phyloP scores from a whole-genome alignment of 176 grass and related monocot genomes.

The Oryza brachyantha region DNA sequence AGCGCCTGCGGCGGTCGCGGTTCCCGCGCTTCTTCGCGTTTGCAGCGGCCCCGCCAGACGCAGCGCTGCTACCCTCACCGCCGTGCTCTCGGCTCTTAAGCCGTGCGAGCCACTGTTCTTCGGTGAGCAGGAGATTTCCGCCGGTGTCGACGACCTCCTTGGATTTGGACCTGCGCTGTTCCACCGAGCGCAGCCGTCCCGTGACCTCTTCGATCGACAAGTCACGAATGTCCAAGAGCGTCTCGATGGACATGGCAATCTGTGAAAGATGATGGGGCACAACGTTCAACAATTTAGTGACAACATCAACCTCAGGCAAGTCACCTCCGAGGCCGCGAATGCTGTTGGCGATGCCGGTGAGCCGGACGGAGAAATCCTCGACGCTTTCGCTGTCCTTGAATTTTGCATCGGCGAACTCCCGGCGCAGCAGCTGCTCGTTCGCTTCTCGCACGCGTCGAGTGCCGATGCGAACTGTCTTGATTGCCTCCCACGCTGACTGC shows the following conservation, averaged over 20 bases:
- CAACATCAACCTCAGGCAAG: too few relatives aligned
- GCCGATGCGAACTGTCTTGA: background rate
- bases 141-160: fast-evolving
- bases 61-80: too few relatives aligned
- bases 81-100: too few relatives aligned
- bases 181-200: fast-evolving
- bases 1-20: too few relatives aligned
- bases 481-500: background rate
- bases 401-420: background rate
- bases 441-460: background rate
- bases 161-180: background rate
- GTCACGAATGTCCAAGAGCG: too few relatives aligned
- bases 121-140: background rate
- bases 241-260: too few relatives aligned
- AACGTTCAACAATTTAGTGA: too few relatives aligned
- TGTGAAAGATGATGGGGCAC: too few relatives aligned
- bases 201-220: background rate
- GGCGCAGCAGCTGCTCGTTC: fast-evolving
- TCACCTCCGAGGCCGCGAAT: too few relatives aligned
- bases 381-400: background rate
- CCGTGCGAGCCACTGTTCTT: background rate
- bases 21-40: too few relatives aligned
- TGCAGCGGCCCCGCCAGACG: too few relatives aligned
- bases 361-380: background rate
- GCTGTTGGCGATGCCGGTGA: background rate